Evolutionary conservation across 495 filamentous ascomycete genomes (phyloP).

Genomic region (Tuber umbilicatum): DNA sequence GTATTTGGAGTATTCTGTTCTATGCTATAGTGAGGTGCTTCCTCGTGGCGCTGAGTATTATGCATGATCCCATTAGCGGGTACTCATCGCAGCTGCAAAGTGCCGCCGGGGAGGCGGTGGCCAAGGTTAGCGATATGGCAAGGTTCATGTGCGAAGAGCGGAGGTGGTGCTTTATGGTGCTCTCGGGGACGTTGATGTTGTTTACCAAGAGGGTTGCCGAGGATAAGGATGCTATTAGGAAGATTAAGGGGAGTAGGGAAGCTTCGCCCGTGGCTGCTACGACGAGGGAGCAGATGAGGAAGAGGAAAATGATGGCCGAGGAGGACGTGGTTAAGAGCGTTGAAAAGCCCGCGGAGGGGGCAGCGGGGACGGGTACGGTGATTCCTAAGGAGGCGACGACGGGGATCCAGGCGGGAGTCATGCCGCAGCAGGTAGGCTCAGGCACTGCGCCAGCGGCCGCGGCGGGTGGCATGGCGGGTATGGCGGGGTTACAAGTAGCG

Average conservation of each 20-base stretch:
- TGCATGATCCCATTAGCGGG: slow-evolving; percentile 31
- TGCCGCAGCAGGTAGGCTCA: too few species aligned
- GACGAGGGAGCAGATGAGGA: slow-evolving; percentile 19
- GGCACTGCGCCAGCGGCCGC: too few species aligned
- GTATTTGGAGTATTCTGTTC: slow-evolving; percentile 36
- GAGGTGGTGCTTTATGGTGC: slow-evolving; percentile 30
- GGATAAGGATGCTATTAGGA: slow-evolving; percentile 38
- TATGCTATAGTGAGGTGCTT: slow-evolving; percentile 31
- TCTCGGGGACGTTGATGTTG: slow-evolving; percentile 24
- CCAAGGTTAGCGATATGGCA: slow-evolving; percentile 25
- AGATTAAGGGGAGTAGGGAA: slow-evolving; percentile 11
- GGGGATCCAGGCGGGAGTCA: not conserved
- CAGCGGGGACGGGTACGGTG: not conserved
- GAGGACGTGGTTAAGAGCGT: not conserved
- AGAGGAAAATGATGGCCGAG: slow-evolving; percentile 11
- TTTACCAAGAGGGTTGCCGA: slow-evolving; percentile 33
- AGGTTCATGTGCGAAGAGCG: slow-evolving; percentile 31
- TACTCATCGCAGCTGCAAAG: slow-evolving; percentile 19
- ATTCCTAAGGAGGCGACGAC: not conserved
- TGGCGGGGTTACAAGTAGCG: not conserved
- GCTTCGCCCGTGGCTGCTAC: slow-evolving; percentile 18
- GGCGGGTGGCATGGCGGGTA: not conserved
- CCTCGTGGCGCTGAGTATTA: slow-evolving; percentile 31
- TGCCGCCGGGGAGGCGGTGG: slow-evolving; percentile 21
- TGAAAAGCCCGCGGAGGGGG: slow-evolving; percentile 7